A percentile compares a stretch with the other conserved stretches of the same genome.
Conservation (phyloP, 805 yeast species). For the Sugiyamaella floridensis region DNA sequence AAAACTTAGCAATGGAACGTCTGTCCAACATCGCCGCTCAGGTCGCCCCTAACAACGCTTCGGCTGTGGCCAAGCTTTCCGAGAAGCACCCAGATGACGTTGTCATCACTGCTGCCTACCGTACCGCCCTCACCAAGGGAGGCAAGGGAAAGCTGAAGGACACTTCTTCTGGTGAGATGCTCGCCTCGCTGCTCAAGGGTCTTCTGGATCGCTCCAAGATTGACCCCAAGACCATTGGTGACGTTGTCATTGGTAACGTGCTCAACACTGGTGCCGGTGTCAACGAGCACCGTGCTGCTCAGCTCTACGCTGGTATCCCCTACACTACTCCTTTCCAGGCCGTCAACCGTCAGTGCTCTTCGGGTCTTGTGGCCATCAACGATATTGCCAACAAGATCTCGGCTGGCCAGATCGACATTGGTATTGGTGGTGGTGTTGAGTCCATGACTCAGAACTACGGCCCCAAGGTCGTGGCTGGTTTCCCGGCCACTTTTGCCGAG, state of each 20-base stretch:
- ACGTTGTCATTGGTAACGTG: conserved; percentile 86
- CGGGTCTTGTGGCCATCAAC: conserved; percentile 85
- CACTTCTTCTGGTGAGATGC: conserved; percentile 70
- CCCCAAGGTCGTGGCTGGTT: conserved; percentile 61
- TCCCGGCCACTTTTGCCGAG: conserved; percentile 44
- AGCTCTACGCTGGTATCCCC: conserved; percentile 86
- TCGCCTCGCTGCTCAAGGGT: conserved; percentile 56
- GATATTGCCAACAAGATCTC: conserved; percentile 84
- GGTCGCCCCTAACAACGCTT: conserved; percentile 27
- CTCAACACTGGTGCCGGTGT: conserved; percentile 92
- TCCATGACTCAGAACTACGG: conserved; percentile 89
- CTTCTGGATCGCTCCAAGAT: conserved; percentile 48
- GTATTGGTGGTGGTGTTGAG: conserved; percentile 89
- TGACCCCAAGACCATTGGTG: conserved; percentile 61
- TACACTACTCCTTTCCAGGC: conserved; percentile 71
- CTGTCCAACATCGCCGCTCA: conserved; percentile 28
- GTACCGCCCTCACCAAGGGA: conserved; percentile 86
- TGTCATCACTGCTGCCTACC: conserved; percentile 81
- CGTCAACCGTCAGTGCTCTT: conserved; percentile 89
- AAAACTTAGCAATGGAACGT: conserved; percentile 25
- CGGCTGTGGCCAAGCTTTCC: conserved; percentile 32
- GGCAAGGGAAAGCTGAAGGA: conserved; percentile 83
- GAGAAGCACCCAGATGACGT: conserved; percentile 78
- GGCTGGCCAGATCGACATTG: conserved; percentile 83
- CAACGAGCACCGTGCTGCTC: conserved; percentile 88